Evolutionary conservation across 2,329 filamentous ascomycete species (phyloP).

Genomic region (Venturia pyrina): DNA sequence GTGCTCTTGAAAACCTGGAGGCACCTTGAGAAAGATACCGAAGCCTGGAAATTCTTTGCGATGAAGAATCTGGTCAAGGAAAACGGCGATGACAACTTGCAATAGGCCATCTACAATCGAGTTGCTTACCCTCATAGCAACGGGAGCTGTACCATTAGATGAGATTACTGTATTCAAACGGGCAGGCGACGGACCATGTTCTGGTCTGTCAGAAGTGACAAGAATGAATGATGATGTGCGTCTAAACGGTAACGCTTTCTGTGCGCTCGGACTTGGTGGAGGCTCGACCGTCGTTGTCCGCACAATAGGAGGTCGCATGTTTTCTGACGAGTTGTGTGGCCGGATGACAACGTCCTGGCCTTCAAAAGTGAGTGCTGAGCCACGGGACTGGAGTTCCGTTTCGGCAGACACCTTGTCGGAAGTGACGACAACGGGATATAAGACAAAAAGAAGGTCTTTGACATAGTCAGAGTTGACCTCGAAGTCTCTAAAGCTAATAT

Average conservation of each 20-base stretch:
- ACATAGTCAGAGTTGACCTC: constrained; percentile 70
- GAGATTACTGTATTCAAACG: constrained; percentile 54
- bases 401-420: constrained; percentile 74
- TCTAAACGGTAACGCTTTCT: constrained; percentile 54
- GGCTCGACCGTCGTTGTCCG: constrained; percentile 54
- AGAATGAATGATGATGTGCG: constrained; percentile 88
- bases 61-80: constrained; percentile 73
- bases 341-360: constrained; percentile 77
- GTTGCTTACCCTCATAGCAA: constrained; percentile 47
- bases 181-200: constrained; percentile 46
- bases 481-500: constrained; percentile 72
- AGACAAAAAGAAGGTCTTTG: constrained; percentile 63
- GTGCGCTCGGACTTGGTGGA: constrained; percentile 22
- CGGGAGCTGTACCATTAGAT: constrained; percentile 41
- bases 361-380: constrained; percentile 73
- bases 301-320: constrained; percentile 54
- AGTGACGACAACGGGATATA: constrained; percentile 84
- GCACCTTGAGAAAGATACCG: constrained; percentile 74
- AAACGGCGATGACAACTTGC: constrained; percentile 68
- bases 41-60: constrained; percentile 90
- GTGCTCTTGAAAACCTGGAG: constrained; percentile 87
- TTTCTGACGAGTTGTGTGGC: constrained; percentile 54
- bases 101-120: constrained; percentile 66
- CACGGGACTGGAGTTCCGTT: constrained; percentile 75
- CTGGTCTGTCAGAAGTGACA: constrained; percentile 56